phyloP scores from a whole-genome alignment of 176 grass and related monocot genomes.

The Metroxylon sagu region DNA sequence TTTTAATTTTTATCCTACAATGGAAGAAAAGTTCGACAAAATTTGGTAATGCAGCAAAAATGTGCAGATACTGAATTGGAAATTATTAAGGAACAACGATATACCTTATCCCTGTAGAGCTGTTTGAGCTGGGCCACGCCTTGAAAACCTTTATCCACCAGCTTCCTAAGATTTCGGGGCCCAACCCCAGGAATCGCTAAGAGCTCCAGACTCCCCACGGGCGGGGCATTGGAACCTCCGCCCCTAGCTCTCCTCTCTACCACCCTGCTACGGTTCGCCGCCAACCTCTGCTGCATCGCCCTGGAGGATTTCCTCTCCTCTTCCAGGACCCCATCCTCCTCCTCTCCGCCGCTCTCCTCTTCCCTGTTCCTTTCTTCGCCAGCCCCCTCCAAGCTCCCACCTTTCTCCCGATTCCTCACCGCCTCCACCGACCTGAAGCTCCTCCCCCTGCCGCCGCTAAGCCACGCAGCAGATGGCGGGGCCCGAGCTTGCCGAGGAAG shows the following conservation, averaged over 20 bases:
- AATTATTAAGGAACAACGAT: neutral
- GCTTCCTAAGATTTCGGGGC: slow-evolving; percentile 70
- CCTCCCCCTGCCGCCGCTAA: slow-evolving; percentile 16
- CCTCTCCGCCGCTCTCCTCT: neutral
- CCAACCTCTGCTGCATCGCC: neutral
- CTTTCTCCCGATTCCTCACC: slow-evolving; percentile 11
- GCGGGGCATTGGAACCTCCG: slow-evolving; percentile 22
- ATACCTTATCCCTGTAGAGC: slow-evolving; percentile 81
- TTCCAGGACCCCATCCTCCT: slow-evolving; percentile 10
- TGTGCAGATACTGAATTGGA: too few relatives aligned
- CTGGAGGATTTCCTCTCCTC: neutral
- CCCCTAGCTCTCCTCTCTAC: slow-evolving; percentile 42
- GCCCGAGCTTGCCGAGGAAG: neutral
- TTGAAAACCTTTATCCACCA: slow-evolving; percentile 80
- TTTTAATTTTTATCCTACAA: too few relatives aligned
- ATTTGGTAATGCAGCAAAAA: too few relatives aligned
- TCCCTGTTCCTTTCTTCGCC: slow-evolving; percentile 5
- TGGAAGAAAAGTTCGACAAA: too few relatives aligned
- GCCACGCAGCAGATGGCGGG: slow-evolving; percentile 4
- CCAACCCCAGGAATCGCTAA: slow-evolving; percentile 68
- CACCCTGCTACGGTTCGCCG: neutral
- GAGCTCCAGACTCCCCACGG: slow-evolving; percentile 44
- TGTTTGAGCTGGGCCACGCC: slow-evolving; percentile 73
- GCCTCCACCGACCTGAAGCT: slow-evolving; percentile 30
- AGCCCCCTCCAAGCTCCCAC: slow-evolving; percentile 3